Base-by-base conservation (phyloP, 2,329 filamentous ascomycete genomes). In the Trichophyton verrucosum region DNA sequence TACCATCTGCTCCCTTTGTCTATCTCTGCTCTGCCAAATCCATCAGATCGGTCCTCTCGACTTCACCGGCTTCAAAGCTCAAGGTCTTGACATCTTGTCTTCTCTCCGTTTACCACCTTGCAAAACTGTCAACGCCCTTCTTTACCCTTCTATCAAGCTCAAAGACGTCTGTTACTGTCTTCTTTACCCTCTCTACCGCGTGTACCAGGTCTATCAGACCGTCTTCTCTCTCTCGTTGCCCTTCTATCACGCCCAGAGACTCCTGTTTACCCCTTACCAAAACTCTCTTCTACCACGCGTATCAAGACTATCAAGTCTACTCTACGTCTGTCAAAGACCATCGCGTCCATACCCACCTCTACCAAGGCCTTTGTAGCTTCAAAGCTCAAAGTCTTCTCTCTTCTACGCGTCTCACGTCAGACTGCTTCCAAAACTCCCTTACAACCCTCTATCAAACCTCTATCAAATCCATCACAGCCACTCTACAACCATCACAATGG, bases 401-500 rank as follows among this genome's bases (percentile, higher is more conserved):
- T 55, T 17, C n/a, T 7, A 55, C 49, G 49, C 49, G 27, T 36
- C 6, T 55, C 20, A 38, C 27, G 6, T 38, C 17, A n/a, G 15
- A 8, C 13, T 20, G 7, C 9, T 36, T 17, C 30, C 20, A 36
- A 38, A 38, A 13, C 6, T 8, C 27, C 27, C 27, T 30, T 30
- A 30, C 27, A 44, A 2, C 4, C 36, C 30, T 58, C 36, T 58
- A 42, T 58, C 40, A 44, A 4, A 11, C 36, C 30, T 58, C 36
- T 58, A 42, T 58, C 40, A n/a, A 24, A 36, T 17, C n/a, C 30
- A 33, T 49, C 20, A 49, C 30, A 53, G 15, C 27, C 49, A 17
- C 24, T 38, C 49, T 55, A 58, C 56, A n/a, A 13, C 42, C 30
- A 27, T 57, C 30, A 44, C 17, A 44, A 58, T 58, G 56, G 56